Evolutionary conservation across 352 stramenopile species (phyloP).

Genomic region (Globisporangium megalacanthum): DNA sequence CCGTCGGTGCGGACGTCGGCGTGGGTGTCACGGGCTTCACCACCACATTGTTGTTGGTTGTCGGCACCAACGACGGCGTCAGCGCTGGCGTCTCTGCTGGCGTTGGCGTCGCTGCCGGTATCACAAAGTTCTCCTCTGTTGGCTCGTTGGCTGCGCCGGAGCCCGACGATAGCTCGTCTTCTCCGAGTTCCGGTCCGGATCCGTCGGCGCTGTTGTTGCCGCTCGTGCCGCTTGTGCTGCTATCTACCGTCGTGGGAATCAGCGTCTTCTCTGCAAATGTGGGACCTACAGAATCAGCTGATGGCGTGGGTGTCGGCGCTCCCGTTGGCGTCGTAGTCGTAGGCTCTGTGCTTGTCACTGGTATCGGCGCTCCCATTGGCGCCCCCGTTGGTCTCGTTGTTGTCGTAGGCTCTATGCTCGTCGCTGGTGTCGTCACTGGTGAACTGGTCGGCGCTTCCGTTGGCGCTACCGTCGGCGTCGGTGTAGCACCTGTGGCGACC

Average conservation of each 20-base stretch:
- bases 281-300: too few species aligned
- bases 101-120: background rate
- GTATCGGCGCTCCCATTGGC: background rate
- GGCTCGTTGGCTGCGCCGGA: too few species aligned
- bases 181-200: background rate
- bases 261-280: too few species aligned
- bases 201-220: background rate
- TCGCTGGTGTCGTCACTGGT: background rate
- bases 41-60: background rate
- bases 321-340: too few species aligned
- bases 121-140: too few species aligned
- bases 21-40: background rate
- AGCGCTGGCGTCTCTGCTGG: background rate
- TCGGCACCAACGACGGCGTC: background rate
- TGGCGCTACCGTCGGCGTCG: background rate
- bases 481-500: background rate
- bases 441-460: too few species aligned
- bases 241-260: too few species aligned
- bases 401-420: background rate
- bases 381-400: too few species aligned
- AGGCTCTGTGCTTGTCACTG: background rate
- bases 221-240: constrained; percentile 3
- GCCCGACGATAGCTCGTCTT: background rate
- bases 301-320: too few species aligned
- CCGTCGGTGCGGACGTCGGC: background rate